A percentile compares a stretch with the other conserved stretches of the same genome.
These are phyloP conservation scores for Spathaspora sp. DNA, from an alignment of 1,139 yeast species.

Conservation along the genomic window DNA sequence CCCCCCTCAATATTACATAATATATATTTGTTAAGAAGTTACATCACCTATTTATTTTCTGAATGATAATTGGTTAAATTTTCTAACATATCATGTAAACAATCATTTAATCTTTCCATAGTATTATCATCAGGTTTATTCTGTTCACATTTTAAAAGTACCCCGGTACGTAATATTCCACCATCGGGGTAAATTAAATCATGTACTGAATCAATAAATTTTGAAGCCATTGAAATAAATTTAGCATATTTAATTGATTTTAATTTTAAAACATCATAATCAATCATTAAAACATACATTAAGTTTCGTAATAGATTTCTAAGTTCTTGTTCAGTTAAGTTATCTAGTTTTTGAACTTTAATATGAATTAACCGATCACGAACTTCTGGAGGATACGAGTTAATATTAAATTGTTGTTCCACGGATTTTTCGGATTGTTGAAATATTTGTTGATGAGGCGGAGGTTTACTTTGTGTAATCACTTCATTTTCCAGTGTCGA, in stretches of 20 bases:
- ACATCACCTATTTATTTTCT: neutral
- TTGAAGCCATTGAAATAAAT: conserved; percentile 21
- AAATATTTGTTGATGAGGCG: neutral
- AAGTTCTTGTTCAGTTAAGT: conserved; percentile 24
- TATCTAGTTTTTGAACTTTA: conserved; percentile 22
- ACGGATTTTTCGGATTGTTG: neutral
- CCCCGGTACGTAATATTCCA: conserved; percentile 15
- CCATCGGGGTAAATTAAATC: conserved; percentile 17
- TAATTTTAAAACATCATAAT: conserved; percentile 21
- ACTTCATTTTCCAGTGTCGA: neutral
- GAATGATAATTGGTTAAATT: neutral
- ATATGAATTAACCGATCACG: neutral
- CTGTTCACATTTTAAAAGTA: conserved; percentile 11
- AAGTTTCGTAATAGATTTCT: conserved; percentile 31
- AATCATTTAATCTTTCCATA: conserved; percentile 13
- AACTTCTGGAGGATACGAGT: neutral
- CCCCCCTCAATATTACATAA: too few relatives aligned
- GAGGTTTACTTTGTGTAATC: neutral
- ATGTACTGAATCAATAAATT: conserved; percentile 32
- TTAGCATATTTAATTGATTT: conserved; percentile 26
- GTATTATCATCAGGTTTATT: conserved; percentile 13
- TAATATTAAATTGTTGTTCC: neutral
- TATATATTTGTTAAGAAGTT: too few relatives aligned
- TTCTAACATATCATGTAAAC: conserved; percentile 24
- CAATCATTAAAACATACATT: conserved; percentile 31